Evolutionary conservation across 148 eudicot genomes (phyloP).

Genomic region (Persicaria maculosa): DNA sequence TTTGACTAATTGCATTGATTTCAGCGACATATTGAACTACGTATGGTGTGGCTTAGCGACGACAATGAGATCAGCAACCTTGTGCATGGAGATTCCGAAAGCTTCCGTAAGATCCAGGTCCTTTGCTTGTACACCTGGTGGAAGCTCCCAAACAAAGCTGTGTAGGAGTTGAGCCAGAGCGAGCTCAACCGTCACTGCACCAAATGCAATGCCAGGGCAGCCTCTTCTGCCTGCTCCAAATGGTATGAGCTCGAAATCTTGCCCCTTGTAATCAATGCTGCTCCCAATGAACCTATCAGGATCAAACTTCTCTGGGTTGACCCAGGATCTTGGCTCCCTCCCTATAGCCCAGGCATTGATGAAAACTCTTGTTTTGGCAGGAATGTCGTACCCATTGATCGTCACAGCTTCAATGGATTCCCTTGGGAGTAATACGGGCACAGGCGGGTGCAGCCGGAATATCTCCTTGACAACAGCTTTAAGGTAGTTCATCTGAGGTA

Average conservation of each 20-base stretch:
- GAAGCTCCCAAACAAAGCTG: constrained; percentile 58
- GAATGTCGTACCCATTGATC: constrained; percentile 34
- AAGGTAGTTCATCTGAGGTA: constrained; percentile 36
- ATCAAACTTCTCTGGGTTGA: constrained; percentile 39
- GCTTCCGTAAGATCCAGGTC: constrained; percentile 49
- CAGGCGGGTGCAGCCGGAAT: constrained; percentile 46
- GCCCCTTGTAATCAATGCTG: constrained; percentile 46
- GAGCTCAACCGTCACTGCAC: constrained; percentile 34
- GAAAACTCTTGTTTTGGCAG: constrained; percentile 35
- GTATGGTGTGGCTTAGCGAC: constrained; percentile 23
- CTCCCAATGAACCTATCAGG: constrained; percentile 42
- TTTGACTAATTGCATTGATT: too few relatives aligned
- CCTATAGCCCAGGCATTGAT: constrained; percentile 59
- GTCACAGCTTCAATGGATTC: constrained; percentile 38
- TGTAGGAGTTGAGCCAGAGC: constrained; percentile 52
- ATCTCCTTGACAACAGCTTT: constrained; percentile 51
- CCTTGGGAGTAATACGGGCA: constrained; percentile 50
- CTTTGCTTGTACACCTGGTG: constrained; percentile 25
- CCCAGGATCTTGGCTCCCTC: constrained; percentile 46
- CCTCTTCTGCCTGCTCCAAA: constrained; percentile 65
- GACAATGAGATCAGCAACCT: constrained; percentile 27
- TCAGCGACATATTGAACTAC: neutral
- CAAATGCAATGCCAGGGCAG: constrained; percentile 54
- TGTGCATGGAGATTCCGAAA: constrained; percentile 52
- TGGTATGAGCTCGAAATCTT: constrained; percentile 56